These are phyloP conservation scores for Arthrobotrys sphaeroides DNA, from an alignment of 2,329 filamentous ascomycete species.

Conservation along the genomic window DNA sequence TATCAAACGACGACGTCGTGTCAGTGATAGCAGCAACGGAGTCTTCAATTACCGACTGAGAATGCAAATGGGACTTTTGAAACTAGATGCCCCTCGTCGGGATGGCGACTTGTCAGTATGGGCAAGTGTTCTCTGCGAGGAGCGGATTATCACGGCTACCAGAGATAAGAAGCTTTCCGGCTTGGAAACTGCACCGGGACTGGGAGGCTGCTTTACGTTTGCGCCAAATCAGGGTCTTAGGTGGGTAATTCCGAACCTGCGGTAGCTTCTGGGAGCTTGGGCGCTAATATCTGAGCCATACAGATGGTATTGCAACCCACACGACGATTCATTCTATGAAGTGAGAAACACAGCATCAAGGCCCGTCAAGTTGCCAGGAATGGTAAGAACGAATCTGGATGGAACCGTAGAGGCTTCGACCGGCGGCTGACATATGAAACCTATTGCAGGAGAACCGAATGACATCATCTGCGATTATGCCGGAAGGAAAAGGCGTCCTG, in stretches of 20 bases:
- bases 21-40: conserved; percentile 47
- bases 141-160: conserved; percentile 30
- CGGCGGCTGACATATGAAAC: not conserved
- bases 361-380: conserved; percentile 33
- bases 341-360: conserved; percentile 46
- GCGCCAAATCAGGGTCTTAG: conserved; percentile 46
- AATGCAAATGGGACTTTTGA: conserved; percentile 50
- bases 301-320: conserved; percentile 46
- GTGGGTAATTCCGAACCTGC: not conserved
- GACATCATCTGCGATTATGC: conserved; percentile 51
- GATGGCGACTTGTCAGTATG: conserved; percentile 42
- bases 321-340: conserved; percentile 51
- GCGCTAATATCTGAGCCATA: not conserved
- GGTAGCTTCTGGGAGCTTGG: not conserved
- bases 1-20: conserved; percentile 36
- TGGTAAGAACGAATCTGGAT: conserved; percentile 28
- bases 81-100: conserved; percentile 28
- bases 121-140: conserved; percentile 35
- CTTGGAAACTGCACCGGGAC: conserved; percentile 40
- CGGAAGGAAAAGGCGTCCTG: conserved; percentile 43
- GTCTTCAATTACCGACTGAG: conserved; percentile 48
- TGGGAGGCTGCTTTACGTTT: conserved; percentile 45
- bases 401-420: not conserved
- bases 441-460: conserved; percentile 39
- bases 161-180: conserved; percentile 46